A percentile compares a stretch with the other conserved stretches of the same genome.
These are phyloP conservation scores for Zymoseptoria crescenta DNA, from an alignment of 2,329 filamentous ascomycete species.

Conservation along the genomic window DNA sequence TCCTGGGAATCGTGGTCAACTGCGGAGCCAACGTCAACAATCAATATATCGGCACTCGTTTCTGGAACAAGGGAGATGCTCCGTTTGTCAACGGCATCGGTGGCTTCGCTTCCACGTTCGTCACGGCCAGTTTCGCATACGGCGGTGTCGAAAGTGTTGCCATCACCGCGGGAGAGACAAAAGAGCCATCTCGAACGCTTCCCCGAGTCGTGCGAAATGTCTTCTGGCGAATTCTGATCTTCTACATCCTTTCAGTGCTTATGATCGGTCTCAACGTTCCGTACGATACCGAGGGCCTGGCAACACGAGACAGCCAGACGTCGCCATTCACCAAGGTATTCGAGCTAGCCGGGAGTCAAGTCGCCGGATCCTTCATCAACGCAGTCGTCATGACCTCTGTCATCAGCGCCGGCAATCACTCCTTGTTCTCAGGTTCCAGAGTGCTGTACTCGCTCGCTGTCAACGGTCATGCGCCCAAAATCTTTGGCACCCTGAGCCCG, in stretches of 20 bases:
- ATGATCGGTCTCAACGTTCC: conserved; percentile 69
- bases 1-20: conserved; percentile 55
- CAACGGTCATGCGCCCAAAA: conserved; percentile 48
- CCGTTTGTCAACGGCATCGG: conserved; percentile 59
- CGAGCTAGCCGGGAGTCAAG: conserved; percentile 47
- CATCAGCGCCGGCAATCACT: conserved; percentile 52
- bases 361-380: conserved; percentile 53
- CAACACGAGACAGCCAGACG: conserved; percentile 32
- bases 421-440: conserved; percentile 49
- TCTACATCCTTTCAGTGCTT: conserved; percentile 67
- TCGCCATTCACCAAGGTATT: conserved; percentile 57
- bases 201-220: conserved; percentile 61
- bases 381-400: conserved; percentile 54
- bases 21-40: conserved; percentile 55
- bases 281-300: conserved; percentile 50
- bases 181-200: conserved; percentile 52
- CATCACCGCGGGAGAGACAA: conserved; percentile 59
- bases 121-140: conserved; percentile 53
- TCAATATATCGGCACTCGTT: conserved; percentile 64
- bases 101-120: conserved; percentile 58
- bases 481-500: conserved; percentile 44
- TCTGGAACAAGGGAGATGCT: conserved; percentile 53
- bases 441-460: conserved; percentile 51
- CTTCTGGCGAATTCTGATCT: conserved; percentile 73
- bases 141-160: conserved; percentile 58